Evolutionary conservation across 2,329 filamentous ascomycete genomes (phyloP).

Genomic region (Xylaria sp.): DNA sequence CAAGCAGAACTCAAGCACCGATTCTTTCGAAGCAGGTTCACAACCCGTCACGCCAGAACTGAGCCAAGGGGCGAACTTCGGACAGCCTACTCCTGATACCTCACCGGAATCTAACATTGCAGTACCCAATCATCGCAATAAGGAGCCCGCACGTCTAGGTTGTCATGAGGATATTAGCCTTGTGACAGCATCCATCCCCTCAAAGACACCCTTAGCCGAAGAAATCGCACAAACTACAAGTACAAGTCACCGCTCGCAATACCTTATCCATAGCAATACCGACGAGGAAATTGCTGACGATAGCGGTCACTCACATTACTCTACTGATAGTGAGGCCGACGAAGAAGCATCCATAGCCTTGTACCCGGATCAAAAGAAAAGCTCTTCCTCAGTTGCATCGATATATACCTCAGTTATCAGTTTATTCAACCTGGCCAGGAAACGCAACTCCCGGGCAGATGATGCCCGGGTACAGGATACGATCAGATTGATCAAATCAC

Average conservation of each 20-base stretch:
- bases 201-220: too few relatives aligned
- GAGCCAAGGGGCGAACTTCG: background rate
- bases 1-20: background rate
- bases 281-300: background rate
- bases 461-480: constrained; percentile 17
- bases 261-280: background rate
- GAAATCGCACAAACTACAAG: too few relatives aligned
- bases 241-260: background rate
- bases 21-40: constrained; percentile 1
- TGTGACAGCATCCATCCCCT: too few relatives aligned
- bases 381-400: background rate
- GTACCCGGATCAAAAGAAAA: background rate
- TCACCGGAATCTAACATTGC: constrained; percentile 3
- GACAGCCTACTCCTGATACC: background rate
- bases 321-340: constrained; percentile 2
- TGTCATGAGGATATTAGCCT: too few relatives aligned
- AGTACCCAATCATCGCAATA: constrained; percentile 2
- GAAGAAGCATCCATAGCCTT: background rate
- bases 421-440: constrained; percentile 4
- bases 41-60: constrained; percentile 2
- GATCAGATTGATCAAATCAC: constrained; percentile 21
- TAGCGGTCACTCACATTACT: background rate
- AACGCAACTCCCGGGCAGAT: constrained; percentile 18
- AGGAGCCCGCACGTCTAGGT: background rate
- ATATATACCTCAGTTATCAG: background rate